phyloP scores from a whole-genome alignment of 179 eudicot genomes.

The Sideroxylon spinosum region DNA sequence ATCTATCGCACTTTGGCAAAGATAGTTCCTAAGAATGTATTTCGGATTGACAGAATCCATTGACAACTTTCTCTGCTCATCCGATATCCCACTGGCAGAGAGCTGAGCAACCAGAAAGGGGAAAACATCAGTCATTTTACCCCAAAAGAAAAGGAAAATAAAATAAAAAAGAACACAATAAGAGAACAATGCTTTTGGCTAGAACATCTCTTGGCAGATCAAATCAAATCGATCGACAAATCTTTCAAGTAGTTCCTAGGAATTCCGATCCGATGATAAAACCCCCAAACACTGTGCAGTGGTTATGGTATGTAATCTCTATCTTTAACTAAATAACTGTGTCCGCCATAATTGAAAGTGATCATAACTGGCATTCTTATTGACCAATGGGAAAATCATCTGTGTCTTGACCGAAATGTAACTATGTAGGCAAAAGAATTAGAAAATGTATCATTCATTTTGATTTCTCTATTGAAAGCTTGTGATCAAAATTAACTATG shows the following conservation, averaged over 20 bases:
- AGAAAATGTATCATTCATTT: too few species aligned
- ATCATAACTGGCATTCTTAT: too few species aligned
- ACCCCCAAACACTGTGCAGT: not conserved
- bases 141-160: not conserved
- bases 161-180: not conserved
- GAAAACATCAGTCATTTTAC: not conserved
- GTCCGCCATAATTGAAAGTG: too few species aligned
- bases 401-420: too few species aligned
- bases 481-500: too few species aligned
- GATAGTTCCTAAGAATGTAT: constrained; percentile 81
- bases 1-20: constrained; percentile 92
- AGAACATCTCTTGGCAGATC: not conserved
- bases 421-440: too few species aligned
- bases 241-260: not conserved
- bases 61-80: constrained; percentile 70
- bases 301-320: too few species aligned
- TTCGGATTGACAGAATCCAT: constrained; percentile 95
- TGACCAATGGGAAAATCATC: too few species aligned
- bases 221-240: not conserved
- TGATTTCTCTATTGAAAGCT: too few species aligned
- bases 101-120: constrained; percentile 39
- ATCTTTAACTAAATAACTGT: too few species aligned
- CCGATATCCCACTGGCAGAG: constrained; percentile 49
- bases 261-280: not conserved
- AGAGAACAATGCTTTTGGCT: not conserved